Percentiles rank a stretch among this genome's conserved stretches.
phyloP scores from a whole-genome alignment of 139 green algal species.

The Chlorella sp. region DNA sequence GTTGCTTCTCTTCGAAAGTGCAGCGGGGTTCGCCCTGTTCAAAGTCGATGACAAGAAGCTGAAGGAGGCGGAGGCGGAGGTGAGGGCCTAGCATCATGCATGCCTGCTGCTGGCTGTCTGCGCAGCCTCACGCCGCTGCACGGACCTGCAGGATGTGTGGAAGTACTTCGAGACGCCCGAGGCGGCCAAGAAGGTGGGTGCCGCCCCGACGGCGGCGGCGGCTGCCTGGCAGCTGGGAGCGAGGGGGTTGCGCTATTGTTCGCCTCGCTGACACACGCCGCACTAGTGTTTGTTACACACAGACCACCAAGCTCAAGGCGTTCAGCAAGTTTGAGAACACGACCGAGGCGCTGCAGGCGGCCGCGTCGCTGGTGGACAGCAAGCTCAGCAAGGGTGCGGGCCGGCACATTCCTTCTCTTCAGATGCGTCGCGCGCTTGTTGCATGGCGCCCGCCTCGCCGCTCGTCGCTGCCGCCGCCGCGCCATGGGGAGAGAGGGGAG shows the following conservation, averaged over 20 bases:
- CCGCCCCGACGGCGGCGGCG: too few relatives aligned
- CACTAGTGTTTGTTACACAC: too few relatives aligned
- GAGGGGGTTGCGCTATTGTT: too few relatives aligned
- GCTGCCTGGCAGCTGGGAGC: too few relatives aligned
- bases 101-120: not conserved
- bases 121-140: not conserved
- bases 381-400: slow-evolving; percentile 94
- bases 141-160: slow-evolving; percentile 74
- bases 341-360: slow-evolving; percentile 91
- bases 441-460: too few relatives aligned
- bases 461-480: too few relatives aligned
- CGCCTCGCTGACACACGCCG: too few relatives aligned
- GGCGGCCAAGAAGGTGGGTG: slow-evolving; percentile 85
- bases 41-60: slow-evolving; percentile 95
- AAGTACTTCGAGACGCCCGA: slow-evolving; percentile 88
- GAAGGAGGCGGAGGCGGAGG: slow-evolving; percentile 72
- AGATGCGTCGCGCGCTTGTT: not conserved
- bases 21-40: slow-evolving; percentile 96
- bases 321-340: slow-evolving; percentile 99
- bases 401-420: not conserved
- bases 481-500: too few relatives aligned
- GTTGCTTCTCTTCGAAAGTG: slow-evolving; percentile 95
- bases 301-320: slow-evolving; percentile 97
- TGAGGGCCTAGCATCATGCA: slow-evolving; percentile 8
- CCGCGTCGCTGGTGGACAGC: slow-evolving; percentile 91